Evolutionary conservation across 1,139 yeast genomes (phyloP).

Genomic region (Saccharomyces pastorianus): DNA sequence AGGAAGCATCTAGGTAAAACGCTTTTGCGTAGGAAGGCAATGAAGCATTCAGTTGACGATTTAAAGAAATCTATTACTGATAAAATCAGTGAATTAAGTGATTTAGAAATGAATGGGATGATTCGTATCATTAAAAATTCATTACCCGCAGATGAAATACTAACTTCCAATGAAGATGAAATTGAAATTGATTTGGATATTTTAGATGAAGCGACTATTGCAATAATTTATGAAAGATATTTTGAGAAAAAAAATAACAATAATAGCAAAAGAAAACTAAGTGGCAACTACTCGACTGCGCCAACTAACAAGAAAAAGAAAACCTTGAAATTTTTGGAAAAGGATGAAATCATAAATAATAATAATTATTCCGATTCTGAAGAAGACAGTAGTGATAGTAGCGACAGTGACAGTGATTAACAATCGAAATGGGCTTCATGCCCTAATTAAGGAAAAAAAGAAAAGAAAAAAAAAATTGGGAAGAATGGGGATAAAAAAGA

Average conservation of each 20-base stretch:
- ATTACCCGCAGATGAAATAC: slow-evolving; percentile 54
- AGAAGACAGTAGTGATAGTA: background rate
- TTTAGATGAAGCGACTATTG: slow-evolving; percentile 72
- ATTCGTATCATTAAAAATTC: slow-evolving; percentile 80
- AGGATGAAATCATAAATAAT: background rate
- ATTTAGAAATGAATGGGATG: slow-evolving; percentile 74
- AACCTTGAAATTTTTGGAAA: background rate
- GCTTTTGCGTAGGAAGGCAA: background rate
- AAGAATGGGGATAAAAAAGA: background rate
- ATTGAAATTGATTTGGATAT: slow-evolving; percentile 94
- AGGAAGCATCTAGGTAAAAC: slow-evolving; percentile 20
- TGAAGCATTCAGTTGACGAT: slow-evolving; percentile 39
- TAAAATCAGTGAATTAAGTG: slow-evolving; percentile 65
- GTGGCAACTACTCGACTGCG: background rate
- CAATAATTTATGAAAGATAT: slow-evolving; percentile 60
- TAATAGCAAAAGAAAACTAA: background rate
- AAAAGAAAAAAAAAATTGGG: background rate
- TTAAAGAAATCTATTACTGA: slow-evolving; percentile 94
- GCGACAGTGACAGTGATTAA: background rate
- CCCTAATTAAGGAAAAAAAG: background rate
- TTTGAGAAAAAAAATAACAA: slow-evolving; percentile 11
- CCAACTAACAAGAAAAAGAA: background rate
- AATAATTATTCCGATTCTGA: background rate
- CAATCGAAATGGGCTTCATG: background rate
- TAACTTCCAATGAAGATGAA: slow-evolving; percentile 49